A percentile compares a stretch with the other conserved stretches of the same genome.
Conservation (phyloP, 1,284 basidiomycete genomes). For the Cryptococcus sp. region DNA sequence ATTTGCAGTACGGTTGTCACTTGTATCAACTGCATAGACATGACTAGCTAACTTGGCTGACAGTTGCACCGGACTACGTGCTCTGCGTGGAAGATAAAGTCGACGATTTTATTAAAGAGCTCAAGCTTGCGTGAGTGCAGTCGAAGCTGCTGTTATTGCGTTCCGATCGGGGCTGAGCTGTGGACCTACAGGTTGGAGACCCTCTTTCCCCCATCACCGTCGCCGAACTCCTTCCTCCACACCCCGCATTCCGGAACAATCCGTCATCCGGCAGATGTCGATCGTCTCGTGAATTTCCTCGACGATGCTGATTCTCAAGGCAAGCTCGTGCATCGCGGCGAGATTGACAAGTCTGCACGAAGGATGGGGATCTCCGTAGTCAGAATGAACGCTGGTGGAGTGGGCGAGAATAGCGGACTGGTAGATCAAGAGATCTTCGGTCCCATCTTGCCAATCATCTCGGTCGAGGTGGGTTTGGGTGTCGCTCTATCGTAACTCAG, state of each 20-base stretch:
- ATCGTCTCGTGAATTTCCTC: constrained; percentile 65
- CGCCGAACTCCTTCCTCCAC: constrained; percentile 54
- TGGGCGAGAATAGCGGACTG: constrained; percentile 61
- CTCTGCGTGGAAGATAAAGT: constrained; percentile 67
- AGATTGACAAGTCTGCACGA: constrained; percentile 59
- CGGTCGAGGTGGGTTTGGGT: constrained; percentile 59
- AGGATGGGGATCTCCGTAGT: constrained; percentile 53
- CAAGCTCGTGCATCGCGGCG: constrained; percentile 68
- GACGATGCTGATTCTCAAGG: constrained; percentile 64
- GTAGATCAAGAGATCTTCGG: constrained; percentile 76
- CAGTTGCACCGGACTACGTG: constrained; percentile 70
- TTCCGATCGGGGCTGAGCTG: background rate
- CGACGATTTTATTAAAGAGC: constrained; percentile 63
- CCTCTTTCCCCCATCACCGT: constrained; percentile 44
- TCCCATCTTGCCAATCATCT: constrained; percentile 72
- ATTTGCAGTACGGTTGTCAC: constrained; percentile 40
- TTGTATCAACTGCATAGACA: too few relatives aligned
- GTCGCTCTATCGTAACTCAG: too few relatives aligned
- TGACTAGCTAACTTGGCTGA: constrained; percentile 40
- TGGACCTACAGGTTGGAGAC: constrained; percentile 32
- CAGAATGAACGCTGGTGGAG: constrained; percentile 61
- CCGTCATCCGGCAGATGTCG: constrained; percentile 60
- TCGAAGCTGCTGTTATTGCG: background rate
- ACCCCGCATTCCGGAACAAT: constrained; percentile 59
- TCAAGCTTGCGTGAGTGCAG: constrained; percentile 60